phyloP scores from a whole-genome alignment of 2,329 filamentous ascomycete genomes.

The Cladosporium sp. region DNA sequence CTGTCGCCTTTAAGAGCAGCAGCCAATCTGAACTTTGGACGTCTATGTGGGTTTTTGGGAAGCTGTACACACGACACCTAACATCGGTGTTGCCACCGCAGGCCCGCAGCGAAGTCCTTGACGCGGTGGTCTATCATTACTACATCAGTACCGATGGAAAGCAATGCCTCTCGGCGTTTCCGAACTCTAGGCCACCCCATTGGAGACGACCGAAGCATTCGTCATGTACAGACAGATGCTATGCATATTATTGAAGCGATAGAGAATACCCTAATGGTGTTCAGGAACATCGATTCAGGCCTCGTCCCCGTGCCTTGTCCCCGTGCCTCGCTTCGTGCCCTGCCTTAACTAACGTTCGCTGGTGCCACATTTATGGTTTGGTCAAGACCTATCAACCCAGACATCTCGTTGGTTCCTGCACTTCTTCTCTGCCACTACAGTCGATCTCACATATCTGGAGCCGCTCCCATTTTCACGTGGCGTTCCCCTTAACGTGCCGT shows the following conservation, averaged over 20 bases:
- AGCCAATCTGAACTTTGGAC: slow-evolving; percentile 5
- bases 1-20: not conserved
- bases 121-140: slow-evolving; percentile 11
- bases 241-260: slow-evolving; percentile 3
- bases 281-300: not conserved
- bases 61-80: slow-evolving; percentile 11
- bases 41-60: slow-evolving; percentile 1
- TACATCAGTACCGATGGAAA: slow-evolving; percentile 3
- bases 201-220: not conserved
- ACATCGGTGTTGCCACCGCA: slow-evolving; percentile 9
- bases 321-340: slow-evolving; percentile 11
- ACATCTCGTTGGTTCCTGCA: slow-evolving; percentile 12
- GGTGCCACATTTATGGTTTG: slow-evolving; percentile 12
- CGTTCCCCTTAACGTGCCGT: slow-evolving; percentile 9
- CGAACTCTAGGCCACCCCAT: slow-evolving; percentile 4
- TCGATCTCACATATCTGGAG: slow-evolving; percentile 10
- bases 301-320: slow-evolving; percentile 11
- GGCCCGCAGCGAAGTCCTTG: slow-evolving; percentile 7
- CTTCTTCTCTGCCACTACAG: slow-evolving; percentile 10
- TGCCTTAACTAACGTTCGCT: slow-evolving; percentile 1
- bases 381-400: slow-evolving; percentile 8
- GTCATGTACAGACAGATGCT: not conserved
- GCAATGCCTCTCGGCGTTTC: slow-evolving; percentile 8
- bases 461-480: slow-evolving; percentile 6
- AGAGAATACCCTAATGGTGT: not conserved